phyloP scores from a whole-genome alignment of 495 filamentous ascomycete species.

The Penicillium silybi region DNA sequence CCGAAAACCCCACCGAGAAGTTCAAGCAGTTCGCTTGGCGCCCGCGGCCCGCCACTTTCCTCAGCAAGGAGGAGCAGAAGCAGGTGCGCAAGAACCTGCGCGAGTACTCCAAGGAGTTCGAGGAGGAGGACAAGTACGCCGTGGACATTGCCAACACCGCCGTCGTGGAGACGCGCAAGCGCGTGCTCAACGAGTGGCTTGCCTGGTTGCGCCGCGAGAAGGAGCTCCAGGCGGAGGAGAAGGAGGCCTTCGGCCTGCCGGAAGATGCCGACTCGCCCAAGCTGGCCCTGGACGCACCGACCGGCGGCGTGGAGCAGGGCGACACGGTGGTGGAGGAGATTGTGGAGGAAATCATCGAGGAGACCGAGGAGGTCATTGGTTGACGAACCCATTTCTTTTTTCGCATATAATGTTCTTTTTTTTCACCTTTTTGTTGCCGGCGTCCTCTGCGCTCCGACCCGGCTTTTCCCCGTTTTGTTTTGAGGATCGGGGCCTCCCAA shows the following conservation, averaged over 20 bases:
- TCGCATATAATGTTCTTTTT: constrained; percentile 42
- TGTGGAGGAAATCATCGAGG: constrained; percentile 91
- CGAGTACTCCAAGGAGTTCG: constrained; percentile 91
- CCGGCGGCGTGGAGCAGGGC: constrained; percentile 53
- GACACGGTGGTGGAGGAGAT: constrained; percentile 79
- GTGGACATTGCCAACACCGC: constrained; percentile 89
- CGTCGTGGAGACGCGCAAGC: constrained; percentile 81
- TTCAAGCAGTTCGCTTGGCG: constrained; percentile 98
- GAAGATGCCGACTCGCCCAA: constrained; percentile 56
- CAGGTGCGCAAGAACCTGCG: constrained; percentile 95
- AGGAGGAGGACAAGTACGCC: constrained; percentile 88
- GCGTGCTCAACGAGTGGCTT: constrained; percentile 82
- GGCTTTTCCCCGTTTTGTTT: constrained; percentile 22
- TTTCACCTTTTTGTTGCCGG: constrained; percentile 25
- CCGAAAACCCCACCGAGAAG: constrained; percentile 89
- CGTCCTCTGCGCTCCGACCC: constrained; percentile 23
- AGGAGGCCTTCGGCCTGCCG: constrained; percentile 61
- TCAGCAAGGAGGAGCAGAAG: constrained; percentile 94
- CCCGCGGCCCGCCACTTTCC: constrained; percentile 81
- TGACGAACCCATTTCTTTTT: constrained; percentile 27
- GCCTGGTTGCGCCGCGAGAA: constrained; percentile 76
- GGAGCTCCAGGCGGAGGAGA: constrained; percentile 69
- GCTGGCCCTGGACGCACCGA: constrained; percentile 45
- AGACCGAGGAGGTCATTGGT: constrained; percentile 76
- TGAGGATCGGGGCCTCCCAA: constrained; percentile 26